phyloP scores from a whole-genome alignment of 2,329 filamentous ascomycete genomes.

The Aspergillus luchuensis region DNA sequence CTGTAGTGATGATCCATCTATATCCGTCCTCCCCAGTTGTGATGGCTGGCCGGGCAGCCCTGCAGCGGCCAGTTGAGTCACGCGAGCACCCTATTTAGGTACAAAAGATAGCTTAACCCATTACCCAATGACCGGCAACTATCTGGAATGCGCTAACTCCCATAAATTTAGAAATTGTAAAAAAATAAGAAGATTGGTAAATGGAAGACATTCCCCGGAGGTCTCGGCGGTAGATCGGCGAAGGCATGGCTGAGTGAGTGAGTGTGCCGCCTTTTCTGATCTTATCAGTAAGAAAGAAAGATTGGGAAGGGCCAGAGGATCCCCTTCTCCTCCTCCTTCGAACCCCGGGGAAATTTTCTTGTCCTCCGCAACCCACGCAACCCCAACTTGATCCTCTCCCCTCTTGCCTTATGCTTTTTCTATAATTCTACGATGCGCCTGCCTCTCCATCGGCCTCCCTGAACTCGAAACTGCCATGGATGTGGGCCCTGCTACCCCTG shows the following conservation, averaged over 20 bases:
- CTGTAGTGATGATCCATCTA: neutral
- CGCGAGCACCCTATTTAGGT: neutral
- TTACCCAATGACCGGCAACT: too few relatives aligned
- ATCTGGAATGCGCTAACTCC: neutral
- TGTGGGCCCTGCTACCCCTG: conserved; percentile 27
- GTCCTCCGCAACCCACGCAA: neutral
- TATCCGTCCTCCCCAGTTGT: neutral
- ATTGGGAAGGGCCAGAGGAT: neutral
- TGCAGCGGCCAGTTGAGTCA: neutral
- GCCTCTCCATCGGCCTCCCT: conserved; percentile 26
- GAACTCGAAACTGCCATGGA: conserved; percentile 34
- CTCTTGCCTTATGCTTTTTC: neutral
- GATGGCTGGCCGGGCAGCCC: neutral
- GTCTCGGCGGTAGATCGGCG: neutral
- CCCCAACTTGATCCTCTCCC: neutral
- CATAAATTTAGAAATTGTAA: too few relatives aligned
- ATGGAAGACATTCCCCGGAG: neutral
- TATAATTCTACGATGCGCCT: conserved; percentile 29
- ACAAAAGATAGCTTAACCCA: neutral
- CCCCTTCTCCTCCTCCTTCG: neutral
- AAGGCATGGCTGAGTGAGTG: too few relatives aligned
- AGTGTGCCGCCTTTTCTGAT: neutral
- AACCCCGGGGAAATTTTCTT: conserved; percentile 7
- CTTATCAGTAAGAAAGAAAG: neutral
- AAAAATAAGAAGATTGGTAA: too few relatives aligned